Percentiles rank a stretch among this genome's conserved stretches.
Evolutionary conservation across 2,329 filamentous ascomycete species (phyloP).

Genomic region (Talaromyces atroroseus): DNA sequence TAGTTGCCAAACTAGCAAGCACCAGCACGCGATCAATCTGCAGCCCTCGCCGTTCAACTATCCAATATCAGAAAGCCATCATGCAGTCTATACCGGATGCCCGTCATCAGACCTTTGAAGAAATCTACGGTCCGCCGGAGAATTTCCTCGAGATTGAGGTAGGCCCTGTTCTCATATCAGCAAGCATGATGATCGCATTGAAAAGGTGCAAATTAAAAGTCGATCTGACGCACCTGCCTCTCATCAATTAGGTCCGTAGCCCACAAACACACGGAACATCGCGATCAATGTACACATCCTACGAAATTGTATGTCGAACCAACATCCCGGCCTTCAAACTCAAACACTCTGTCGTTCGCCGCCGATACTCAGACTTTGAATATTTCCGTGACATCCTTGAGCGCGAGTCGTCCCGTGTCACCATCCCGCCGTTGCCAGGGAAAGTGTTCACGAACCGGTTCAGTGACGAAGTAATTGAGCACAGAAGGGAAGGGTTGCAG

Average conservation of each 20-base stretch:
- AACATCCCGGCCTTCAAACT: slow-evolving; percentile 99
- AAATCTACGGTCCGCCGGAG: slow-evolving; percentile 97
- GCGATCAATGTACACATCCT: slow-evolving; percentile 96
- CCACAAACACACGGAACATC: slow-evolving; percentile 92
- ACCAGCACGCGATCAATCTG: not conserved
- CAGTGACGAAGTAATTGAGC: slow-evolving; percentile 96
- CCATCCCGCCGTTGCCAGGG: slow-evolving; percentile 88
- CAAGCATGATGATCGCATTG: not conserved
- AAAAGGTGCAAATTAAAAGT: not conserved
- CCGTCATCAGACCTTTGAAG: slow-evolving; percentile 92
- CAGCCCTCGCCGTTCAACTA: not conserved
- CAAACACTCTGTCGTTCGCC: slow-evolving; percentile 77
- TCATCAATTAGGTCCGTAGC: slow-evolving; percentile 66
- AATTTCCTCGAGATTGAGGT: slow-evolving; percentile 99
- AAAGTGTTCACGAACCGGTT: slow-evolving; percentile 99
- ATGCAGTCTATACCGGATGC: slow-evolving; percentile 63
- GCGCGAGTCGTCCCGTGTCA: slow-evolving; percentile 87
- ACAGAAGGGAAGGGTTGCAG: slow-evolving; percentile 82
- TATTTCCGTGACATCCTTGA: slow-evolving; percentile 98
- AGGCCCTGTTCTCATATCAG: slow-evolving; percentile 20
- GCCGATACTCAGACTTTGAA: slow-evolving; percentile 96
- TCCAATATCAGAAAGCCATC: slow-evolving; percentile 16
- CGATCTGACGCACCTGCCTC: not conserved
- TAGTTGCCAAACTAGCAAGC: not conserved
- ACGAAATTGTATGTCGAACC: slow-evolving; percentile 94